Evolutionary conservation across 2,329 filamentous ascomycete genomes (phyloP), one percentile per base, ranked within the genome.

Genomic region (Penicillium sclerotigenum): DNA sequence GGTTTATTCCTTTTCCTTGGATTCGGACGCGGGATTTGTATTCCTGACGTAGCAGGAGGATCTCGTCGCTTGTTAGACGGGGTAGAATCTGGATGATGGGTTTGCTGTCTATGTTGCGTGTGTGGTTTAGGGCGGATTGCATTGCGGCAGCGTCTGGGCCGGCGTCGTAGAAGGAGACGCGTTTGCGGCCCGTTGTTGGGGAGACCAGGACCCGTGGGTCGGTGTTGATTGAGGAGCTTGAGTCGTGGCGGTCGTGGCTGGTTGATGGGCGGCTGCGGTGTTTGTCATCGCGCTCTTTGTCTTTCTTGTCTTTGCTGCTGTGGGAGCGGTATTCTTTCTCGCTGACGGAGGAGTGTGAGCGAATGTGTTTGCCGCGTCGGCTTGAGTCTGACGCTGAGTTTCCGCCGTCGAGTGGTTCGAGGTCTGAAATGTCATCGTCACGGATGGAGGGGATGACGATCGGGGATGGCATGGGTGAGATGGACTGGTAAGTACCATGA

Each of bases 401-500:
- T 22, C 53, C 59, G 18, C 64, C 68, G 42, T 72, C 72, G 14
- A 79, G 65, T 10, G 72, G 71, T 53, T 83, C 80, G 10, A 83
- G 58, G 56, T 83, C 77, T 26, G 78, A 79, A 26, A 81, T 70
- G 22, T 84, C 82, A 10, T 85, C 79, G 34, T 81, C 78, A 29
- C 79, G 73, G 46, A 78, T 85, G 68, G 66, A 87, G 24, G 73
- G 79, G 24, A 92, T 78, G 65, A 84, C 78, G 56, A 84, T 77
- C 0, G 92, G 90, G 0, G 91, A 91, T 0, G 92, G 92, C 90
- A 97, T 96, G 0, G 93, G 92, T 0, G 92, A 96, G 65, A 95
- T 89, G 56, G 90, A 90, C 73, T 97, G 93, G 67, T 96, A 97
- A 0, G 92, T 96, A 37, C 93, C 93, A 59, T 87, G 88, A 74